Base-by-base conservation (phyloP, 2,329 filamentous ascomycete species). In the Diplocarpon rosae region DNA sequence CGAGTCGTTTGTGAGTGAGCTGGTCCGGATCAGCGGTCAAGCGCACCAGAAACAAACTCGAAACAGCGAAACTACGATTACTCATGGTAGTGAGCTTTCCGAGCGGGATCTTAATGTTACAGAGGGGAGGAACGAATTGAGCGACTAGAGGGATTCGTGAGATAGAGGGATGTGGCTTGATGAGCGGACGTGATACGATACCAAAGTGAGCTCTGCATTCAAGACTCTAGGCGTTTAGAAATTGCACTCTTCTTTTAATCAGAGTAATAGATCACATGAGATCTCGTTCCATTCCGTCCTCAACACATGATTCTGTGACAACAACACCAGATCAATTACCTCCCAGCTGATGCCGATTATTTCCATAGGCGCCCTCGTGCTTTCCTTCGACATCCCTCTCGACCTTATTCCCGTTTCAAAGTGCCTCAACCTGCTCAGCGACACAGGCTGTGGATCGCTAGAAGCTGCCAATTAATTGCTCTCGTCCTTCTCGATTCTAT, bases 1-100 rank as follows among this genome's bases (percentile, higher is more conserved):
- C 20, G 78, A 89, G 63, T 89, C 83, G 53, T 96, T 96, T 62
- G 88, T 95, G 40, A 76, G 77, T 11, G 90, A 95, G 65, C 73
- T 96, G 64, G 50, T 56, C 1, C 50, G 52, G 16, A 62, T 62
- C 38, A 60, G 57, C 40, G 57, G 60, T 45, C 49, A 55, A 42
- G 59, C 59, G 4, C 53, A 58, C 34, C 57, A 59, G 47, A 60
- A 60, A 46, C 48, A 54, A 51, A 60, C 53, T 49, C 51, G 45
- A 24, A 43, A 40, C 16, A 45, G 45, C 27, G 38, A 35, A 0
- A 33, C 45, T 5, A 17, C 39, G 9, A 41, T 45, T n/a, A 50
- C 50, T 37, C 30, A 5, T 3, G 39, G 54, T 1, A 35, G 42
- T 14, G 55, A 56, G 20, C 24, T 56, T 5, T 33, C 49, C 9